Evolutionary conservation across 108 stramenopile genomes (phyloP).

Genomic region (Cyclostephanos invisitatus): DNA sequence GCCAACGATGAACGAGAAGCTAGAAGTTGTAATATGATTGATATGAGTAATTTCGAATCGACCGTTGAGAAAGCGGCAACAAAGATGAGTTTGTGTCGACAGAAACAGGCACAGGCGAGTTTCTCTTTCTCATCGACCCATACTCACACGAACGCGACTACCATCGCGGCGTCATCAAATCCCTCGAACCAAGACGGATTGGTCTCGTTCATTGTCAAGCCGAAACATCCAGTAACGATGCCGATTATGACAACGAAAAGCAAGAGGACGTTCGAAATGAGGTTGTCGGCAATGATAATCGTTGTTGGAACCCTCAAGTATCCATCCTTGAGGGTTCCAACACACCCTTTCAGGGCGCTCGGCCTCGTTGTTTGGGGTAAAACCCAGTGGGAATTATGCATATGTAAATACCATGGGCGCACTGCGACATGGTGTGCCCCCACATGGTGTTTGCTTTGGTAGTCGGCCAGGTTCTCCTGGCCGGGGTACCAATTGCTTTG

Average conservation of each 20-base stretch:
- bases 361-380: no score
- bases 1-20: conserved; percentile 65
- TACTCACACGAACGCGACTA: conserved; percentile 54
- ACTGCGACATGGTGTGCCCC: no score
- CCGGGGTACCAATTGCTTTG: no score
- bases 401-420: no score
- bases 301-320: no score
- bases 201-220: conserved; percentile 43
- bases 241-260: conserved; percentile 64
- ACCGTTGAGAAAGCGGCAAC: not conserved
- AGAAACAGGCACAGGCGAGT: not conserved
- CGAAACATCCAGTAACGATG: conserved; percentile 57
- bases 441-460: no score
- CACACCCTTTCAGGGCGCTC: no score
- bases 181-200: conserved; percentile 55
- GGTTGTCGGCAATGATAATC: conserved; percentile 58
- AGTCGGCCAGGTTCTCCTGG: no score
- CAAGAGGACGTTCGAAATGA: conserved; percentile 55
- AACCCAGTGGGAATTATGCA: no score
- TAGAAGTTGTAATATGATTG: conserved; percentile 21
- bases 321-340: no score
- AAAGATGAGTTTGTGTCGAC: not conserved
- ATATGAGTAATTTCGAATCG: conserved; percentile 9
- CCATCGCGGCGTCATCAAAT: conserved; percentile 32
- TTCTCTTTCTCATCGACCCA: not conserved